Evolutionary conservation across 192 early-diverging fungal species (phyloP).

Genomic region (Blastocladiella britannica): DNA sequence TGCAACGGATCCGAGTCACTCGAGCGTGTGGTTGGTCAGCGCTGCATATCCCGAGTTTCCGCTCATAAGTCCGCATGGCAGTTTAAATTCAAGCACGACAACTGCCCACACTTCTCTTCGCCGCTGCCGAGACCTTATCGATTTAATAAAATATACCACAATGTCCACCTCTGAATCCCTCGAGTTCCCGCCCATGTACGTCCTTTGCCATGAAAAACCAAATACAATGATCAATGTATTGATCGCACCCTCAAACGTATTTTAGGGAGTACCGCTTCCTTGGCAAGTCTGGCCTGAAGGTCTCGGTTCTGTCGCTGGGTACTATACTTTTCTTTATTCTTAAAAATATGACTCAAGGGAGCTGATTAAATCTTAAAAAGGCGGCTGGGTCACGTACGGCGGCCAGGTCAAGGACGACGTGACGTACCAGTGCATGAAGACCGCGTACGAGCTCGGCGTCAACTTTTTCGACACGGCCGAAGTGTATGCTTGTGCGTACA

Average conservation of each 20-base stretch:
- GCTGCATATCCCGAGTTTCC: too few species aligned
- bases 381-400: conserved; percentile 52
- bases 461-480: conserved; percentile 64
- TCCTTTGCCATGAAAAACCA: background rate
- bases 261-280: conserved; percentile 63
- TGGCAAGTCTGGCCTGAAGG: conserved; percentile 54
- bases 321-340: conserved; percentile 10
- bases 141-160: too few species aligned
- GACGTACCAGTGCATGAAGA: conserved; percentile 39
- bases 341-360: background rate
- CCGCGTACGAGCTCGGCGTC: conserved; percentile 47
- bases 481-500: too few species aligned
- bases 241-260: background rate
- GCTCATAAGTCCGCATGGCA: too few species aligned
- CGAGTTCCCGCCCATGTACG: background rate
- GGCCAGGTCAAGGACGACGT: conserved; percentile 24
- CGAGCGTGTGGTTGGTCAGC: too few species aligned
- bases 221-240: too few species aligned
- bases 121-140: background rate
- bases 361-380: background rate
- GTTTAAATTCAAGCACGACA: background rate
- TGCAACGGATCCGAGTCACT: too few species aligned
- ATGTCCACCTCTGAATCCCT: background rate
- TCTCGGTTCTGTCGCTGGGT: conserved; percentile 46
- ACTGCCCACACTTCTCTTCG: too few species aligned